These are phyloP conservation scores for Tricladium varicosporioides DNA, from an alignment of 2,329 filamentous ascomycete genomes.

Conservation along the genomic window DNA sequence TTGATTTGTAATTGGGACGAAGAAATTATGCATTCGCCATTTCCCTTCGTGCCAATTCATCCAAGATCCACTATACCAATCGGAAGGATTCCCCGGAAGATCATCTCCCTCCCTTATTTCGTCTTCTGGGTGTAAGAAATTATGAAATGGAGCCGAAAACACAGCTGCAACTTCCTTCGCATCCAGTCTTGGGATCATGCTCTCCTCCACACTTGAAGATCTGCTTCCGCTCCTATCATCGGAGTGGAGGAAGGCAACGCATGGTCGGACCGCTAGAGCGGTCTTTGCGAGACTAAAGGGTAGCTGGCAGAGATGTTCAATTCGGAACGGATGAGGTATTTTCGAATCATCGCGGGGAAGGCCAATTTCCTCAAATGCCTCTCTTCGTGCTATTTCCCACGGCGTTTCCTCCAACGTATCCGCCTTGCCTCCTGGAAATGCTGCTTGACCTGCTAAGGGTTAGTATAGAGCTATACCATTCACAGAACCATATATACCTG, in stretches of 20 bases:
- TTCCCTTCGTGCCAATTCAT: slow-evolving; percentile 70
- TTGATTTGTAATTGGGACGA: slow-evolving; percentile 75
- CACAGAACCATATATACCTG: slow-evolving; percentile 48
- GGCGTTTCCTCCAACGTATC: slow-evolving; percentile 57
- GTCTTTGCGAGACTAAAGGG: slow-evolving; percentile 74
- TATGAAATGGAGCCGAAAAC: slow-evolving; percentile 84
- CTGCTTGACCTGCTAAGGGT: slow-evolving; percentile 58
- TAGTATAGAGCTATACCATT: background rate
- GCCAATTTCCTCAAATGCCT: slow-evolving; percentile 92
- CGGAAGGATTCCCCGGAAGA: slow-evolving; percentile 33
- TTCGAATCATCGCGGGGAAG: slow-evolving; percentile 69
- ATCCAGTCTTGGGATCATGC: slow-evolving; percentile 76
- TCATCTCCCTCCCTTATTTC: slow-evolving; percentile 42
- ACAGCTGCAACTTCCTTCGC: slow-evolving; percentile 91
- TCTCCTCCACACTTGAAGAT: slow-evolving; percentile 58
- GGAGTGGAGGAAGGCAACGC: slow-evolving; percentile 74
- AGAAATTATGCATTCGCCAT: slow-evolving; percentile 93
- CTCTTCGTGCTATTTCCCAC: slow-evolving; percentile 80
- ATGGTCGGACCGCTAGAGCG: slow-evolving; percentile 71
- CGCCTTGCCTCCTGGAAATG: slow-evolving; percentile 77
- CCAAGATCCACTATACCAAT: slow-evolving; percentile 87
- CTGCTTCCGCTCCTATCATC: slow-evolving; percentile 39
- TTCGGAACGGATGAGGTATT: slow-evolving; percentile 73
- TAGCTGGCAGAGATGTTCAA: slow-evolving; percentile 85
- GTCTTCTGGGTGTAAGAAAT: slow-evolving; percentile 68